Evolutionary conservation across 2,329 filamentous ascomycete genomes (phyloP).

Genomic region (Penicillium sp.): DNA sequence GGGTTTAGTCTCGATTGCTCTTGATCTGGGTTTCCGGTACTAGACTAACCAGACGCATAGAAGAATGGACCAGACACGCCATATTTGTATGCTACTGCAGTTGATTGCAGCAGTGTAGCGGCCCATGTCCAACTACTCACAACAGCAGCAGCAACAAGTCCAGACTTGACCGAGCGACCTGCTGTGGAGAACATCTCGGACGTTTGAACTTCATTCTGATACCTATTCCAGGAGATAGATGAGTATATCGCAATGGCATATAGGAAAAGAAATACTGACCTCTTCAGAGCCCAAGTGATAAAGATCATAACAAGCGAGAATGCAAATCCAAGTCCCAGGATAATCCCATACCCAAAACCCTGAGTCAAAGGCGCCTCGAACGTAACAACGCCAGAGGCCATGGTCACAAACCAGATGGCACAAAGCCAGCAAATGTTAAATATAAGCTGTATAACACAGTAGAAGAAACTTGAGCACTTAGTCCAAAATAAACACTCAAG

Average conservation of each 20-base stretch:
- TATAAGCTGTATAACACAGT: too few species aligned
- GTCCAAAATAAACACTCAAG: too few species aligned
- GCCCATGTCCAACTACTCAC: constrained; percentile 93
- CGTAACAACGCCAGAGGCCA: constrained; percentile 22
- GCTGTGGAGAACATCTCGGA: constrained; percentile 91
- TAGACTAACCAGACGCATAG: constrained; percentile 56
- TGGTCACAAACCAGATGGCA: constrained; percentile 5
- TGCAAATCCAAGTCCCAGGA: constrained; percentile 64
- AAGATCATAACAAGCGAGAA: constrained; percentile 71
- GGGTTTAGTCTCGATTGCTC: neutral
- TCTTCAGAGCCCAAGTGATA: constrained; percentile 64
- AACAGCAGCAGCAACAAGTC: constrained; percentile 81
- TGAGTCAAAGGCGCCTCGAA: constrained; percentile 43
- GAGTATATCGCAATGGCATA: neutral
- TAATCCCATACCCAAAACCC: constrained; percentile 69
- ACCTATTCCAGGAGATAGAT: constrained; percentile 36
- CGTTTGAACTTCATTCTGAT: constrained; percentile 70
- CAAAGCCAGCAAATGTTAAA: too few species aligned
- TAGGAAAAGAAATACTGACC: constrained; percentile 35
- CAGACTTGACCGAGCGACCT: constrained; percentile 80
- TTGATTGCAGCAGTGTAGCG: constrained; percentile 71
- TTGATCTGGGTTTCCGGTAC: neutral
- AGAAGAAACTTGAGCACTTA: too few species aligned
- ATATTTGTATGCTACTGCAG: constrained; percentile 76
- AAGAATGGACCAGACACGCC: constrained; percentile 62